Percentiles rank a stretch among this genome's conserved stretches.
Evolutionary conservation across 176 grass and related monocot species (phyloP).

Genomic region (Pontederia crassipes): DNA sequence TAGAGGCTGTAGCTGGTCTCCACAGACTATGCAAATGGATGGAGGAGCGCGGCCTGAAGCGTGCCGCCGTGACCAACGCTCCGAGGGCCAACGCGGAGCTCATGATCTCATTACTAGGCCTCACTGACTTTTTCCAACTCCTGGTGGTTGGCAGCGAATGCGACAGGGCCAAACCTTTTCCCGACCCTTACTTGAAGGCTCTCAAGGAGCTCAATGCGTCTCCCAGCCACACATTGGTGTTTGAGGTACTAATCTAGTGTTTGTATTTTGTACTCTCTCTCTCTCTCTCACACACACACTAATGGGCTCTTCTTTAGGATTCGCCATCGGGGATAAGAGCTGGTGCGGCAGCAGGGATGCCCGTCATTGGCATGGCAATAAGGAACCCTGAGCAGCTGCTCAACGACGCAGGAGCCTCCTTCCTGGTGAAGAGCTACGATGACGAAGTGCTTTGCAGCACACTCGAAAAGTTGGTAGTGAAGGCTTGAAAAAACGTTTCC

Average conservation of each 20-base stretch:
- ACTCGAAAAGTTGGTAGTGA: slow-evolving; percentile 23
- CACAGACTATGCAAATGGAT: slow-evolving; percentile 58
- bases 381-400: slow-evolving; percentile 62
- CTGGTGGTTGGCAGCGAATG: slow-evolving; percentile 61
- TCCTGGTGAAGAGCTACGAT: slow-evolving; percentile 50
- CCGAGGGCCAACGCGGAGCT: slow-evolving; percentile 59
- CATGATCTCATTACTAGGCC: slow-evolving; percentile 47
- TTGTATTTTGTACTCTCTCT: background rate
- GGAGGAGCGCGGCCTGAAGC: slow-evolving; percentile 35
- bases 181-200: slow-evolving; percentile 68
- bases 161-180: slow-evolving; percentile 61
- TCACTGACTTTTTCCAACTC: slow-evolving; percentile 56
- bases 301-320: slow-evolving; percentile 27
- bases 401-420: slow-evolving; percentile 45
- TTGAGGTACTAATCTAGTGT: slow-evolving; percentile 34
- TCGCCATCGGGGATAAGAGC: slow-evolving; percentile 62
- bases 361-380: slow-evolving; percentile 46
- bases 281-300: background rate
- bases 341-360: slow-evolving; percentile 60
- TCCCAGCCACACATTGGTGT: slow-evolving; percentile 61
- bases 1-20: slow-evolving; percentile 46
- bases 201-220: slow-evolving; percentile 43
- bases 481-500: no score
- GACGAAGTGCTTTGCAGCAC: slow-evolving; percentile 35
- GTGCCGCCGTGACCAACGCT: slow-evolving; percentile 62